Evolutionary conservation across 2,329 filamentous ascomycete species (phyloP).

Genomic region (Arthrobotrys pseudoclavata): DNA sequence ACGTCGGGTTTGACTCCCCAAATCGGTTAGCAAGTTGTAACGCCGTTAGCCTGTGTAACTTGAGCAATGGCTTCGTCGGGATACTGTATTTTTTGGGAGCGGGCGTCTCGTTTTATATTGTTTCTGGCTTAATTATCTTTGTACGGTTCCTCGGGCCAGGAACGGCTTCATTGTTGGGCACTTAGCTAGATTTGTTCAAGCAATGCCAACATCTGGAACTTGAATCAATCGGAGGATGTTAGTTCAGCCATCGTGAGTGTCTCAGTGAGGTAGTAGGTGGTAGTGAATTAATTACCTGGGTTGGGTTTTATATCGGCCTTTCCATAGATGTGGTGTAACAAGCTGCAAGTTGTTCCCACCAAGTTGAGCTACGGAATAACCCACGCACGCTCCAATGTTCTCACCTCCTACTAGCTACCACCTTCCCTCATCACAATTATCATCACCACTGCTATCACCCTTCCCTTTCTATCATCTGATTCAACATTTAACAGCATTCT

Average conservation of each 20-base stretch:
- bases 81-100: background rate
- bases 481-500: conserved; percentile 30
- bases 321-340: conserved; percentile 29
- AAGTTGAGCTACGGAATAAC: background rate
- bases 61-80: conserved; percentile 4
- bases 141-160: conserved; percentile 29
- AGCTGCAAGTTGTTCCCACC: too few relatives aligned
- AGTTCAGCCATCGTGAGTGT: background rate
- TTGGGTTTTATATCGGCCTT: conserved; percentile 10
- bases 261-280: background rate
- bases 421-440: background rate
- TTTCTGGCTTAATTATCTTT: background rate
- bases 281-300: background rate
- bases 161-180: conserved; percentile 13
- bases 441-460: background rate
- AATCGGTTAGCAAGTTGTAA: conserved; percentile 14
- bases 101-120: conserved; percentile 13
- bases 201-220: background rate
- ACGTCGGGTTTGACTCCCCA: conserved; percentile 7
- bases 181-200: conserved; percentile 6
- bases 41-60: conserved; percentile 45
- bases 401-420: background rate
- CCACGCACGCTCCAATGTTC: background rate
- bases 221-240: background rate
- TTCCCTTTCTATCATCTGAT: conserved; percentile 25